These are phyloP conservation scores for Nicotiana noctiflora DNA, from an alignment of 257 asterid genomes.

Conservation along the genomic window DNA sequence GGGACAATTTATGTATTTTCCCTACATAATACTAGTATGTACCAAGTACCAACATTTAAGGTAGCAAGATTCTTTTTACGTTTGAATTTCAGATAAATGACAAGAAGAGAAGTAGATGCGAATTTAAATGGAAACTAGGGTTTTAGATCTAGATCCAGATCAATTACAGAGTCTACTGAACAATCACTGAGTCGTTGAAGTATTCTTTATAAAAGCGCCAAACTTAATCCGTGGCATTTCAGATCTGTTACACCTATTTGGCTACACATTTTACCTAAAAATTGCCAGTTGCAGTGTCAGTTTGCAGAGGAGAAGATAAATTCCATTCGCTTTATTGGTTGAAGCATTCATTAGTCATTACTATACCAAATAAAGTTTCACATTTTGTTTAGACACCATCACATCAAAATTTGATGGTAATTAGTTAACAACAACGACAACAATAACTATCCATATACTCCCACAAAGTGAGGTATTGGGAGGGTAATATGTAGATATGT, in stretches of 20 bases:
- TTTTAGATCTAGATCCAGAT: slow-evolving; percentile 52
- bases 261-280: not conserved
- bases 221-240: slow-evolving; percentile 16
- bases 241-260: slow-evolving; percentile 20
- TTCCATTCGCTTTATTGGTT: slow-evolving; percentile 4
- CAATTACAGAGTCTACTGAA: not conserved
- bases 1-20: too few relatives aligned
- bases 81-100: not conserved
- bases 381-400: not conserved
- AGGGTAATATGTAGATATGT: too few relatives aligned
- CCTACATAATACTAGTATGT: too few relatives aligned
- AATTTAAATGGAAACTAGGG: slow-evolving; percentile 19
- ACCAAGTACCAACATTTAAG: not conserved
- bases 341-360: not conserved
- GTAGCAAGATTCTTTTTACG: not conserved
- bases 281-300: not conserved
- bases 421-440: too few relatives aligned
- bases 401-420: not conserved
- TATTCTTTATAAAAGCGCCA: slow-evolving; percentile 5
- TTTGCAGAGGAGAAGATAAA: not conserved
- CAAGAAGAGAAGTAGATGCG: slow-evolving; percentile 6
- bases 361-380: not conserved
- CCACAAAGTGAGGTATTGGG: too few relatives aligned
- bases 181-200: not conserved
- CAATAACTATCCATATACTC: too few relatives aligned